phyloP scores from a whole-genome alignment of 139 green algal genomes.

The Tetraselmis chui region DNA sequence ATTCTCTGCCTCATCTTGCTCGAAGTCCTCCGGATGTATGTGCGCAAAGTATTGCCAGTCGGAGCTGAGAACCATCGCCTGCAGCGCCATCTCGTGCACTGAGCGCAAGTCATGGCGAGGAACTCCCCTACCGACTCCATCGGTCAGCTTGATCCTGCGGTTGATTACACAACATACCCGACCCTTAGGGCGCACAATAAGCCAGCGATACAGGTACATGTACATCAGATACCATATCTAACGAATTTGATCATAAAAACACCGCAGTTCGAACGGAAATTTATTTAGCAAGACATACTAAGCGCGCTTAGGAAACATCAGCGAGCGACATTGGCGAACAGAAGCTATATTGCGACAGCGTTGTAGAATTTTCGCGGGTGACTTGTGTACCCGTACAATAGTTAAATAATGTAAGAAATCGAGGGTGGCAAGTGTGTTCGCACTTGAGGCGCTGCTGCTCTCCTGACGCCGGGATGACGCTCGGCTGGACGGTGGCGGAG shows the following conservation, averaged over 20 bases:
- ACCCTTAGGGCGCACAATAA: too few relatives aligned
- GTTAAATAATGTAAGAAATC: not conserved
- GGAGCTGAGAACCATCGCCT: not conserved
- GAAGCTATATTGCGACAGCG: too few relatives aligned
- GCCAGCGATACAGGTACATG: too few relatives aligned
- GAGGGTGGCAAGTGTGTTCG: not conserved
- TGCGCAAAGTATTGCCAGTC: not conserved
- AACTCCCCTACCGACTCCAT: not conserved
- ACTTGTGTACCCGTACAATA: not conserved
- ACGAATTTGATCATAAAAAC: too few relatives aligned
- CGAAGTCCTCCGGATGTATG: not conserved
- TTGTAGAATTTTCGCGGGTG: too few relatives aligned
- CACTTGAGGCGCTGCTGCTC: not conserved
- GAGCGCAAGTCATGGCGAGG: not conserved
- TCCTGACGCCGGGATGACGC: not conserved
- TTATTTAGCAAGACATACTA: too few relatives aligned
- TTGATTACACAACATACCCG: too few relatives aligned
- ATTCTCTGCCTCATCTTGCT: not conserved
- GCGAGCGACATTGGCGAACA: too few relatives aligned
- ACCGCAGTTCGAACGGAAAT: too few relatives aligned
- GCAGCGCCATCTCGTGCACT: not conserved
- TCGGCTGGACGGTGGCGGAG: not conserved
- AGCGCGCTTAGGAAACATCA: too few relatives aligned
- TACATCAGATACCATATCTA: too few relatives aligned
- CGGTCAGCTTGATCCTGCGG: too few relatives aligned